A percentile compares a stretch with the other conserved stretches of the same genome.
Conservation (phyloP, 1,139 yeast genomes). For the Yamadazyma friedrichii region DNA sequence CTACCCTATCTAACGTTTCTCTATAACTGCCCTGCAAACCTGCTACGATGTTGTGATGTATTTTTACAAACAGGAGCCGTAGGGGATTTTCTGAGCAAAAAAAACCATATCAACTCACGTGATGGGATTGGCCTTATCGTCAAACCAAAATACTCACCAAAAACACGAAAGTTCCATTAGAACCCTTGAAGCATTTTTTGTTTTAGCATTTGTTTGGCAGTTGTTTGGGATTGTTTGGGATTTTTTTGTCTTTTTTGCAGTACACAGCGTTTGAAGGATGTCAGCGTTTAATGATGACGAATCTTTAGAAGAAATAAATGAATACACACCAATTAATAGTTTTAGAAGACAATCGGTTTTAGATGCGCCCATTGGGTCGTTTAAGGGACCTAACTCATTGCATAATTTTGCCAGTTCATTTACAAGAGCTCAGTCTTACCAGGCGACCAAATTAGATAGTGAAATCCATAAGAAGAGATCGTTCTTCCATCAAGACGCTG, state of each 20-base stretch:
- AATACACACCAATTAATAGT: conserved; percentile 20
- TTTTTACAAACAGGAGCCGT: too few species aligned
- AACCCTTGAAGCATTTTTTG: too few species aligned
- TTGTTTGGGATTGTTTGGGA: too few species aligned
- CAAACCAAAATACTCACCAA: background rate
- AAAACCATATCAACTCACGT: background rate
- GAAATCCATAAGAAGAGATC: conserved; percentile 45
- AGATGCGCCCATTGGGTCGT: conserved; percentile 45
- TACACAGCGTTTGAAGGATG: too few species aligned
- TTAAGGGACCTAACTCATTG: conserved; percentile 46
- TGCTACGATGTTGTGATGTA: too few species aligned
- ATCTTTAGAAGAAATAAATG: conserved; percentile 9
- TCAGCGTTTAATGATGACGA: conserved; percentile 1
- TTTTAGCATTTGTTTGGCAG: too few species aligned
- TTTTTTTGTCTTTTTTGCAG: too few species aligned
- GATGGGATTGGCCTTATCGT: background rate
- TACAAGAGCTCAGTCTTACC: conserved; percentile 48
- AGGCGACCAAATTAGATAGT: conserved; percentile 44
- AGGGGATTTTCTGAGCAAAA: background rate
- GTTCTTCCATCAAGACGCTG: conserved; percentile 27
- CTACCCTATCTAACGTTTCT: too few species aligned
- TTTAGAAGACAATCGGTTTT: conserved; percentile 30
- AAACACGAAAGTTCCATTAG: too few species aligned
- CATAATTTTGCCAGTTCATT: conserved; percentile 50
- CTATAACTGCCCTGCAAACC: too few species aligned